Evolutionary conservation across 2,329 filamentous ascomycete species (phyloP), one percentile per base, ranked within the genome.

Genomic region (Talaromyces marneffei): DNA sequence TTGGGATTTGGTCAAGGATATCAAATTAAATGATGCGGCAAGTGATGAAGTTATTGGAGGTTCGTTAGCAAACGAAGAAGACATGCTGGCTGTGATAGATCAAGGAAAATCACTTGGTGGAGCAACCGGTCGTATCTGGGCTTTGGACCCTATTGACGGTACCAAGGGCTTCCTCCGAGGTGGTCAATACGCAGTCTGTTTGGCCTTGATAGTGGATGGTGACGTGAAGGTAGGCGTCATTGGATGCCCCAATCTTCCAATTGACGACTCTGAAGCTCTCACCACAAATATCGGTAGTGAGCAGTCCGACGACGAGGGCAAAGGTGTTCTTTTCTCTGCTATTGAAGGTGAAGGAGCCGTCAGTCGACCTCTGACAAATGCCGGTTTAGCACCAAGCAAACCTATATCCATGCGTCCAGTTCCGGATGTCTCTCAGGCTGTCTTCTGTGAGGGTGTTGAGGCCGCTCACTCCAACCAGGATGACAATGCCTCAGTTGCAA

Each of bases 391-490:
- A 16, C 76, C 62, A 69, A 82, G 81, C 63, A 85, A 87, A 71
- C 72, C 80, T 29, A 96, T 97, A 70, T 80, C 83, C 58, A 97
- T 97, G 92, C 90, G 87, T 68, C 79, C 85, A 20, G 81, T 96
- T 52, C 78, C 82, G 42, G 86, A 92, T 70, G 87, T 97, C 68
- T 77, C 86, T 18, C 83, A 88, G 65, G 93, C 93, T 18, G 93
- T 90, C 31, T 97, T 99, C 80, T 99, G 94, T 79, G 94, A 99
- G 81, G 92, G 90, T 67, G 93, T 99, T 62, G 94, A 99, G 79
- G 88, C 92, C 5, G 92, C 86, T 16, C 94, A 99, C 81, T 96
- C 91, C 39, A 87, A 89, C 61, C 95, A 99, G 77, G 86, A 85
- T 68, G 91, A 97, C 75, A 90, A 96, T 68, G 90, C 89, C 39